These are phyloP conservation scores for Ceratobasidium sp. DNA, from an alignment of 1,284 basidiomycete species.

Conservation along the genomic window DNA sequence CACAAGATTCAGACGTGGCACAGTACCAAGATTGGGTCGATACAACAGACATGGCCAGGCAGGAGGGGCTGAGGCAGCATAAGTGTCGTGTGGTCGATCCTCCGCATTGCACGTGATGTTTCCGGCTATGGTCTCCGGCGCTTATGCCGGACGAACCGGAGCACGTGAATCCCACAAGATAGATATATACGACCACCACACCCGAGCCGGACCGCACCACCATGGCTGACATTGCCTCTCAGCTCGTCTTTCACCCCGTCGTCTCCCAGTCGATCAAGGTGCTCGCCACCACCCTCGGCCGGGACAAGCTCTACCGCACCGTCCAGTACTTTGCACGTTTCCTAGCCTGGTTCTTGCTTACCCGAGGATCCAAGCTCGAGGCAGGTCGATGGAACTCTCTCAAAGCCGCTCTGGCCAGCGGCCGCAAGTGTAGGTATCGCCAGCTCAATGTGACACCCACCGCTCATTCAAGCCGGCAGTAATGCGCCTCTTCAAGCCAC, in stretches of 20 bases:
- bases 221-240: slow-evolving; percentile 62
- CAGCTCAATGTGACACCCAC: background rate
- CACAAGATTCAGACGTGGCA: background rate
- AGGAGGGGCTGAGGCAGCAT: no score
- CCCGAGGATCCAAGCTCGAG: slow-evolving; percentile 70
- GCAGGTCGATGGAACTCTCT: slow-evolving; percentile 81
- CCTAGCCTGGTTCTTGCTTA: slow-evolving; percentile 83
- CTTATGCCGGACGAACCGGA: slow-evolving; percentile 20
- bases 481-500: slow-evolving; percentile 90
- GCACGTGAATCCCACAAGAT: slow-evolving; percentile 27
- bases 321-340: slow-evolving; percentile 94
- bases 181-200: slow-evolving; percentile 19
- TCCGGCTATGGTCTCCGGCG: background rate
- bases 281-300: slow-evolving; percentile 81
- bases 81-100: no score
- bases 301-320: slow-evolving; percentile 94
- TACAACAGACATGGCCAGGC: no score
- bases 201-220: slow-evolving; percentile 28
- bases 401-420: slow-evolving; percentile 80
- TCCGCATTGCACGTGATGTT: no score
- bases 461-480: slow-evolving; percentile 62
- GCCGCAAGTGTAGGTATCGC: slow-evolving; percentile 75
- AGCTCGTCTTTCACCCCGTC: slow-evolving; percentile 85
- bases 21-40: no score
- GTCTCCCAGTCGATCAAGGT: slow-evolving; percentile 81